phyloP scores from a whole-genome alignment of 1,284 basidiomycete genomes.

The Ceratobasidium sp. region DNA sequence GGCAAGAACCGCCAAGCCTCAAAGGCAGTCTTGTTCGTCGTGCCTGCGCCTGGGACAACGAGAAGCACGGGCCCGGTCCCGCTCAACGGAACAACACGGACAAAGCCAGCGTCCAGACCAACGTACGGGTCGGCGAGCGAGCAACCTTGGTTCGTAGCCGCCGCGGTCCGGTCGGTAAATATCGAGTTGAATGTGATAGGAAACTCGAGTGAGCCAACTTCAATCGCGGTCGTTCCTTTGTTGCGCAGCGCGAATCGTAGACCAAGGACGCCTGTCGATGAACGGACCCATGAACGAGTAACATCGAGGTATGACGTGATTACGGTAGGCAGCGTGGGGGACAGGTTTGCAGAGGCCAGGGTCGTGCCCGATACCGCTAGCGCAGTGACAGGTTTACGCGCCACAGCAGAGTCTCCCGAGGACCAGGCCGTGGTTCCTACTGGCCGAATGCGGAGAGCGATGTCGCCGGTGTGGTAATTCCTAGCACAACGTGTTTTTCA shows the following conservation, averaged over 20 bases:
- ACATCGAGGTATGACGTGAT: conserved; percentile 60
- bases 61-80: conserved; percentile 66
- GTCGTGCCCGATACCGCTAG: conserved; percentile 58
- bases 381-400: conserved; percentile 59
- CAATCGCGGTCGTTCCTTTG: conserved; percentile 59
- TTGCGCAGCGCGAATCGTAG: conserved; percentile 66
- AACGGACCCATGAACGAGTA: conserved; percentile 61
- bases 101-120: conserved; percentile 66
- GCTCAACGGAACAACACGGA: conserved; percentile 63
- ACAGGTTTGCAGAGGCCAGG: conserved; percentile 62
- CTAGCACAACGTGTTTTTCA: conserved; percentile 43
- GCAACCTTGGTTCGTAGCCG: conserved; percentile 64
- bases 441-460: conserved; percentile 64
- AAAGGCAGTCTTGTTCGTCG: conserved; percentile 59
- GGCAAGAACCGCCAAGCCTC: conserved; percentile 70
- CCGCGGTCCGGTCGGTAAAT: conserved; percentile 65
- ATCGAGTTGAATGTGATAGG: conserved; percentile 69
- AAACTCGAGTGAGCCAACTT: conserved; percentile 65
- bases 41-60: conserved; percentile 57
- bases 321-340: conserved; percentile 60
- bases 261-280: conserved; percentile 57
- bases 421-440: conserved; percentile 62
- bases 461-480: conserved; percentile 67
- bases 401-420: conserved; percentile 60
- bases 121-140: conserved; percentile 69